Conservation (phyloP, 768 basidiomycete genomes). For the Fomitopsis serialis region DNA sequence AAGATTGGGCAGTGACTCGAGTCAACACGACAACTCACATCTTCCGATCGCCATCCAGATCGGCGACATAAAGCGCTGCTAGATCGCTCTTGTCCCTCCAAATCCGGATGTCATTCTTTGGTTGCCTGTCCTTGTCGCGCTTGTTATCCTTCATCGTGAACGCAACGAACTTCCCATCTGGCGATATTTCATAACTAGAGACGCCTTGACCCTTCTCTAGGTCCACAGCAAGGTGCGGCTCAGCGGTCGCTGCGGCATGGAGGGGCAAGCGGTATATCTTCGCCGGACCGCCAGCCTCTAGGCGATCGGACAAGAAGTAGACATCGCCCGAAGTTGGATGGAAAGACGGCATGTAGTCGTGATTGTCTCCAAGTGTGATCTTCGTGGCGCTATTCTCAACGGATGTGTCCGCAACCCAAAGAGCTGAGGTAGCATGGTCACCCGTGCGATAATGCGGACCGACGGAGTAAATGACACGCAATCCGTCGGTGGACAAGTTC, state of each 20-base stretch:
- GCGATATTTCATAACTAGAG: not conserved
- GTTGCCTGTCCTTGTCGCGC: not conserved
- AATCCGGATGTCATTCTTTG: not conserved
- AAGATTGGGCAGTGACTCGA: not conserved
- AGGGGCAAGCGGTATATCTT: not conserved
- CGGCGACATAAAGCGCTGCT: not conserved
- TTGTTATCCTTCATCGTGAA: not conserved
- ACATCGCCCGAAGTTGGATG: not conserved
- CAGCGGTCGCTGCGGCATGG: not conserved
- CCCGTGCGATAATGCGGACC: not conserved
- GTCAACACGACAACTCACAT: not conserved
- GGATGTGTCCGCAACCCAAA: not conserved
- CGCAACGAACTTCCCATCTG: not conserved
- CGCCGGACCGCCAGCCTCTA: not conserved
- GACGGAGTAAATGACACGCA: not conserved
- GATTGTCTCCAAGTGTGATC: not conserved
- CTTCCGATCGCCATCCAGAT: not conserved
- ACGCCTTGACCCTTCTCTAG: not conserved
- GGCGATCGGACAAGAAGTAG: conserved; percentile 2
- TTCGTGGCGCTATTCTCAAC: not conserved
- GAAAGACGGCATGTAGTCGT: not conserved
- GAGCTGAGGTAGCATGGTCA: not conserved
- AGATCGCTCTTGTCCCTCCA: conserved; percentile 2
- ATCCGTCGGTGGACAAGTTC: not conserved
- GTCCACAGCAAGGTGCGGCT: not conserved